phyloP scores from a whole-genome alignment of 345 rosid species.

The Brassica carinata region DNA sequence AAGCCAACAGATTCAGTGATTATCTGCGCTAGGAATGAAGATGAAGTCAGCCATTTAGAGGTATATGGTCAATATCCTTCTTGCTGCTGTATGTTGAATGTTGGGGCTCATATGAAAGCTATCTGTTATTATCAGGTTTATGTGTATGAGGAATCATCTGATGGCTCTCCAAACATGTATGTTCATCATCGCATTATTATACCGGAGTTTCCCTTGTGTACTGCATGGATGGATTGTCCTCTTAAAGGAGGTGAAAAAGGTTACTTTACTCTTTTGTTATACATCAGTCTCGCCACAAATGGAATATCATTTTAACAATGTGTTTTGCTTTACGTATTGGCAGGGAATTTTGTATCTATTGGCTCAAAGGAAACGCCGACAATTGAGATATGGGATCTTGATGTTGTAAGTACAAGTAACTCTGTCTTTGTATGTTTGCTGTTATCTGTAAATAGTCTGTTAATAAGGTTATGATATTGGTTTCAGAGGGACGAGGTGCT shows the following conservation, averaged over 20 bases:
- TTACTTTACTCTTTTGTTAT: constrained; percentile 22
- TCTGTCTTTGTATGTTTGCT: constrained; percentile 5
- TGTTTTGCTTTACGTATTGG: constrained; percentile 13
- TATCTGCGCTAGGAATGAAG: constrained; percentile 86
- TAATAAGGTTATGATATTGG: constrained; percentile 30
- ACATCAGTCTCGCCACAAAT: not conserved
- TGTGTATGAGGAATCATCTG: constrained; percentile 64
- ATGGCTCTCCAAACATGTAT: constrained; percentile 63
- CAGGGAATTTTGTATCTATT: constrained; percentile 91
- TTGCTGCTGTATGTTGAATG: constrained; percentile 15
- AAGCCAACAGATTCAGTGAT: constrained; percentile 72
- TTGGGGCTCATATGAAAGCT: constrained; percentile 13
- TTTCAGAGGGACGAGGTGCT: constrained; percentile 81
- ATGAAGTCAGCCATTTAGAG: constrained; percentile 86
- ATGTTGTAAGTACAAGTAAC: constrained; percentile 58
- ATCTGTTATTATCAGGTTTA: constrained; percentile 54
- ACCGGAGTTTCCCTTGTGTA: constrained; percentile 82
- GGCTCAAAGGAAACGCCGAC: constrained; percentile 82
- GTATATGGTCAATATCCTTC: constrained; percentile 38
- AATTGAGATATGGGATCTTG: constrained; percentile 96
- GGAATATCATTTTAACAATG: not conserved
- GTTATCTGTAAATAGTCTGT: not conserved
- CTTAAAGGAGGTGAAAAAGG: constrained; percentile 87
- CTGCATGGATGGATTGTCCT: constrained; percentile 92
- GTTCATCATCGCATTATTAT: constrained; percentile 83